Evolutionary conservation across 2,329 filamentous ascomycete species (phyloP), one percentile per base, ranked within the genome.

Genomic region (Scedosporium minutisporum): DNA sequence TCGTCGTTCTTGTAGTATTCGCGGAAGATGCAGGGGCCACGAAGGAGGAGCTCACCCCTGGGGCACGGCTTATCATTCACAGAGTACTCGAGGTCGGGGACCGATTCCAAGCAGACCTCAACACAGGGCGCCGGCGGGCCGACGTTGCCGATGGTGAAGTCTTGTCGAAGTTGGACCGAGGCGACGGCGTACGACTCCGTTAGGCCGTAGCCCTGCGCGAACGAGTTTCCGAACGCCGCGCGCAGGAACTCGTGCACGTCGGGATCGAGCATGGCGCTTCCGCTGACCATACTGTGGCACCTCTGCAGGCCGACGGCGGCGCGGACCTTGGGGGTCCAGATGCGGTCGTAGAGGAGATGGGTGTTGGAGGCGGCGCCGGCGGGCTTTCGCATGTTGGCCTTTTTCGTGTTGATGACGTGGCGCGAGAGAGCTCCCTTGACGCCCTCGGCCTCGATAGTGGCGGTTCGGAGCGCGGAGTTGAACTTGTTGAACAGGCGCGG

Each of bases 51-150:
- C 77, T 99, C 95, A 62, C 95, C 95, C 41, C 95, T 90, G 2
- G 95, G 92, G 72, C 89, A 82, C 3, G 95, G 95, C 79, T 89
- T 91, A 79, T 99, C 93, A 9, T 89, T 87, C 58, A 89, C 85
- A 1, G 87, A 82, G 78, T 99, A 99, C 63, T 97, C 93, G 82
- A 97, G 93, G 65, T 97, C 93, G 1, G 93, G 93, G 6, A 96
- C 89, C 61, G 93, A 96, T 72, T 88, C 80, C 63, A 97, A 81
- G 73, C 93, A 96, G 58, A 87, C 78, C 77, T 99, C 95, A 7
- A 82, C 75, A 64, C 80, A 81, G 6, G 86, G 80, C 65, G 84
- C 81, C 0, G 92, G 81, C 4, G 83, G 86, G 61, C 95, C 95
- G 68, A 93, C 93, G 76, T 92, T 96, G 65, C 91, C 92, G 4